phyloP scores from a whole-genome alignment of 306 rosid species.

The Corylus heterophylla region DNA sequence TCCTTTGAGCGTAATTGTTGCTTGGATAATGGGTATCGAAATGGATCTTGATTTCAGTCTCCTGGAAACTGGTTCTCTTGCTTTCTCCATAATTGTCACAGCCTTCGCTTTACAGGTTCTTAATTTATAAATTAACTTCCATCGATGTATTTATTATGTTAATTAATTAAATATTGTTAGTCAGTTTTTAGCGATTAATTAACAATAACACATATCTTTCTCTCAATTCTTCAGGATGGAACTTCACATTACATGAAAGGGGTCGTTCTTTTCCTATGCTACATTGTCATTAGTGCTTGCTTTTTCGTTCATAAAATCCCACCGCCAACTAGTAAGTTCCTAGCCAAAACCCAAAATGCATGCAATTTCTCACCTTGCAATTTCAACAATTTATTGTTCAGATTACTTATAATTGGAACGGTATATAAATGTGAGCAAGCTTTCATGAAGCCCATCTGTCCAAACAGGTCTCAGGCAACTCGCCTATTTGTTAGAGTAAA shows the following conservation, averaged over 20 bases:
- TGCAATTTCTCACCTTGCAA: neutral
- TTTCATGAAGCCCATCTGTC: too few species aligned
- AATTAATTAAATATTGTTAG: neutral
- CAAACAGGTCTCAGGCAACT: too few species aligned
- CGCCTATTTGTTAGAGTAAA: too few species aligned
- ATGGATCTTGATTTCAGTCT: conserved; percentile 87
- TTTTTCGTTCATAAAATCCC: conserved; percentile 66
- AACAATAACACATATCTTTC: neutral
- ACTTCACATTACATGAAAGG: conserved; percentile 93
- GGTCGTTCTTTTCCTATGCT: conserved; percentile 70
- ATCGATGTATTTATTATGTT: neutral
- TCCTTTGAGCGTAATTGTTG: conserved; percentile 80
- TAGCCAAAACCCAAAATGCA: neutral
- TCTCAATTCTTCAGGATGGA: conserved; percentile 59
- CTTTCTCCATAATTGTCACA: conserved; percentile 60
- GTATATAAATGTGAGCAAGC: neutral
- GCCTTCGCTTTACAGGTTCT: conserved; percentile 83
- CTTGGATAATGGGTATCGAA: conserved; percentile 80
- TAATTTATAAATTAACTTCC: neutral
- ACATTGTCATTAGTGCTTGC: conserved; percentile 75
- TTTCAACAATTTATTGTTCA: neutral
- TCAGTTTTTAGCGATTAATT: neutral
- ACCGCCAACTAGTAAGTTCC: conserved; percentile 39
- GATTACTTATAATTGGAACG: neutral
- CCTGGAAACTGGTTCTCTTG: conserved; percentile 84